Percentiles rank a stretch among this genome's conserved stretches.
Evolutionary conservation across 352 stramenopile species (phyloP).

Genomic region (Pythium vanterpoolii): DNA sequence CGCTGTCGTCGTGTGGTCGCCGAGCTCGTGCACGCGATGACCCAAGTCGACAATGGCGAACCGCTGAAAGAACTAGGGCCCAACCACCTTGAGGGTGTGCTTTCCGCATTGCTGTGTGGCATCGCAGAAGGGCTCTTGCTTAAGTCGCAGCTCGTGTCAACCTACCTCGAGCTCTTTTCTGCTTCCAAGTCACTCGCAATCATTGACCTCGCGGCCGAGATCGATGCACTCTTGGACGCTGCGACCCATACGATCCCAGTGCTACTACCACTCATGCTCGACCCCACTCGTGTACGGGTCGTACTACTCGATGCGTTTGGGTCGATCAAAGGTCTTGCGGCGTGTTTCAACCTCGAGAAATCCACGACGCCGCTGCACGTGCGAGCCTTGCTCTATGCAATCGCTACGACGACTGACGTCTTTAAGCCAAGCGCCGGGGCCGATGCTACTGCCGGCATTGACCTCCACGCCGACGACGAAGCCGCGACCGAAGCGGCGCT

Average conservation of each 20-base stretch:
- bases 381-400: slow-evolving; percentile 60
- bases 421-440: slow-evolving; percentile 25
- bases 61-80: slow-evolving; percentile 43
- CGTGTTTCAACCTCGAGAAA: slow-evolving; percentile 57
- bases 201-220: slow-evolving; percentile 42
- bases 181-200: slow-evolving; percentile 48
- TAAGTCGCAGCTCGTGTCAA: slow-evolving; percentile 49
- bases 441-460: slow-evolving; percentile 30
- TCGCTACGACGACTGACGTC: slow-evolving; percentile 46
- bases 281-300: slow-evolving; percentile 39
- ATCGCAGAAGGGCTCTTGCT: slow-evolving; percentile 52
- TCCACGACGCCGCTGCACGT: slow-evolving; percentile 40
- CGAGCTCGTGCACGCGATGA: slow-evolving; percentile 41
- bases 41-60: slow-evolving; percentile 31
- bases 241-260: slow-evolving; percentile 36
- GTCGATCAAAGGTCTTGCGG: slow-evolving; percentile 48
- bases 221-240: slow-evolving; percentile 44
- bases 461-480: slow-evolving; percentile 82
- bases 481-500: slow-evolving; percentile 63
- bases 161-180: slow-evolving; percentile 45
- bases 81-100: slow-evolving; percentile 61
- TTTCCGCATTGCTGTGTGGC: slow-evolving; percentile 49
- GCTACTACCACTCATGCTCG: slow-evolving; percentile 39
- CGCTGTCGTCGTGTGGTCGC: slow-evolving; percentile 42
- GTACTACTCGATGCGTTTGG: slow-evolving; percentile 64